Evolutionary conservation across 768 basidiomycete species (phyloP), one percentile per base, ranked within the genome.

Genomic region (Podaxis sp.): DNA sequence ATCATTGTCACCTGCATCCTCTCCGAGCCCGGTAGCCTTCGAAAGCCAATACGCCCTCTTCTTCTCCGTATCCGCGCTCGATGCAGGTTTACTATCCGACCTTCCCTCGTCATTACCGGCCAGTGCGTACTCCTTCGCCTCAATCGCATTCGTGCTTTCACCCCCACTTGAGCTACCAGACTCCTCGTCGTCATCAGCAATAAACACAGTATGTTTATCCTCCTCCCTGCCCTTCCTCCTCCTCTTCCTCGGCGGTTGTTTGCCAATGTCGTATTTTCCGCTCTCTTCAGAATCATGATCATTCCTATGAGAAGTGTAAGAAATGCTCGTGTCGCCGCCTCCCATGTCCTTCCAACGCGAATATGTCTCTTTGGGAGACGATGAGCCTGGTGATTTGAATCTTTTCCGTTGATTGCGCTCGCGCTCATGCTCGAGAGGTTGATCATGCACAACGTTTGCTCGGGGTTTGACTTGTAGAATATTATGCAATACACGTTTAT

Each of bases 11-110:
- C 60, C 59, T 52, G 67, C 70, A 60, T 69, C 70, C 28, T 74
- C 68, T 58, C 72, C 65, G 49, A 72, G 70, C 65, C 70, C 66
- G 67, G 72, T 71, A 5, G 75, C 80, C 63, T 88, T 89, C 22
- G 84, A 82, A 49, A 87, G 66, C 88, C 87, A 87, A 69, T 82
- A 88, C 4, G 79, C 80, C 61, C 85, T 78, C 36, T 76, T 77
- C 75, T 49, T 74, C 53, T 71, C 76, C 9, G 66, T 19, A 36
- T 68, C 64, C 36, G 63, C 59, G 48, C 13, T 55, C 19, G 64
- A 61, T 26, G 58, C 57, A 36, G 39, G 36, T 52, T 62, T 48
- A 24, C 49, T 9, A 39, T 52, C 40, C 53, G 63, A 44, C 59
- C 63, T 49, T 30, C 58, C 7, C 65, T 60, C 55, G 67, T 13